phyloP scores from a whole-genome alignment of 2,329 filamentous ascomycete species.

The Alternaria ventricosa region DNA sequence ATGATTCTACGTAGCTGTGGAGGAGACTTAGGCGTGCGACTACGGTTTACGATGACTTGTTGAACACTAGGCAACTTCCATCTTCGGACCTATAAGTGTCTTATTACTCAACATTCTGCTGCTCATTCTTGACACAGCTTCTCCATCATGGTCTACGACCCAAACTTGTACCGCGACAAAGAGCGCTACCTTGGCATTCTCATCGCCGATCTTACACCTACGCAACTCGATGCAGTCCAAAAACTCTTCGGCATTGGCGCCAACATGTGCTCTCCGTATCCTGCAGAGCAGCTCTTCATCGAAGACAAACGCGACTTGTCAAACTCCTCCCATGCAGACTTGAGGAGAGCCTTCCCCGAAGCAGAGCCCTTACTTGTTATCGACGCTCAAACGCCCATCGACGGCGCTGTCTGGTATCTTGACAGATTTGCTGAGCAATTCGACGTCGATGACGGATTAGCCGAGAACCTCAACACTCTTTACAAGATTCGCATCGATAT shows the following conservation, averaged over 20 bases:
- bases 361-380: not conserved
- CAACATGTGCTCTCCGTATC: not conserved
- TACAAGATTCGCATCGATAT: constrained; percentile 18
- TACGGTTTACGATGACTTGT: too few relatives aligned
- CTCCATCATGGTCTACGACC: constrained; percentile 8
- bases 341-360: not conserved
- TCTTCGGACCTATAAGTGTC: too few relatives aligned
- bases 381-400: not conserved
- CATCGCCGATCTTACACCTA: constrained; percentile 5
- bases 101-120: too few relatives aligned
- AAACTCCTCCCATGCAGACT: not conserved
- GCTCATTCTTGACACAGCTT: not conserved
- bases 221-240: constrained; percentile 14
- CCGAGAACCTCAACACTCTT: constrained; percentile 11
- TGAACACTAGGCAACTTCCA: too few relatives aligned
- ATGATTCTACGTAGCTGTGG: too few relatives aligned
- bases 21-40: too few relatives aligned
- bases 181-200: constrained; percentile 3
- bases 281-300: not conserved
- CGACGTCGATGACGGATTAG: constrained; percentile 10
- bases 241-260: constrained; percentile 7
- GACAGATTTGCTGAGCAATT: not conserved
- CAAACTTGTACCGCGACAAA: not conserved
- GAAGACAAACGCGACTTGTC: not conserved
- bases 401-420: not conserved